phyloP scores from a whole-genome alignment of 2,329 filamentous ascomycete species.

The Plectosphaerella cucumerina region DNA sequence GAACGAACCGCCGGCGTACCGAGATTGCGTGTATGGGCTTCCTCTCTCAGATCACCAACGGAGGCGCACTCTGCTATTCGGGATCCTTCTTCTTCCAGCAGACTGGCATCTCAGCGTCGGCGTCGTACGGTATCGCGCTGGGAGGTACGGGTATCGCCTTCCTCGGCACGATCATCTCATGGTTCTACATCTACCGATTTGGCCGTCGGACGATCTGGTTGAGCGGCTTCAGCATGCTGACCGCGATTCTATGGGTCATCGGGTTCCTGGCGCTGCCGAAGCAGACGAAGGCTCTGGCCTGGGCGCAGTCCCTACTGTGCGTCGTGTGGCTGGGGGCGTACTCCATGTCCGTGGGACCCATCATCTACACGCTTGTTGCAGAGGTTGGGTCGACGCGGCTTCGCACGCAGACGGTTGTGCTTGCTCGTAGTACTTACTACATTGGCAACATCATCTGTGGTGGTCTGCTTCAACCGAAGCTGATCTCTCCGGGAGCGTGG shows the following conservation, averaged over 20 bases:
- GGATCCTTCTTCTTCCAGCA: slow-evolving; percentile 41
- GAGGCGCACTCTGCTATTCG: slow-evolving; percentile 34
- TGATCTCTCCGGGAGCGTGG: slow-evolving; percentile 34
- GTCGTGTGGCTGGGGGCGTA: slow-evolving; percentile 41
- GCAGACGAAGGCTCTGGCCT: slow-evolving; percentile 28
- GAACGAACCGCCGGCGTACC: slow-evolving; percentile 40
- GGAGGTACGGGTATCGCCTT: slow-evolving; percentile 39
- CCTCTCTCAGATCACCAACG: slow-evolving; percentile 36
- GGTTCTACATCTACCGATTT: slow-evolving; percentile 35
- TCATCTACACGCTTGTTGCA: slow-evolving; percentile 40
- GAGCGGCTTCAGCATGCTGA: slow-evolving; percentile 30
- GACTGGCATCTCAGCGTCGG: slow-evolving; percentile 27
- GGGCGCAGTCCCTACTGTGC: slow-evolving; percentile 35
- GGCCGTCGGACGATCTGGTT: slow-evolving; percentile 40
- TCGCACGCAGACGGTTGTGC: slow-evolving; percentile 41
- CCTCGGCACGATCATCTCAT: slow-evolving; percentile 36
- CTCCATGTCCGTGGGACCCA: slow-evolving; percentile 38
- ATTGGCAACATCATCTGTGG: slow-evolving; percentile 36
- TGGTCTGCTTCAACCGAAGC: slow-evolving; percentile 31
- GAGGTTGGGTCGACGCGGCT: slow-evolving; percentile 41
- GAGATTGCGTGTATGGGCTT: slow-evolving; percentile 39
- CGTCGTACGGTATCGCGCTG: slow-evolving; percentile 36
- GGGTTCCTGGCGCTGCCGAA: slow-evolving; percentile 35
- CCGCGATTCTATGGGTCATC: slow-evolving; percentile 35
- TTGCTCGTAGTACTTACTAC: slow-evolving; percentile 38